A percentile compares a stretch with the other conserved stretches of the same genome.
Evolutionary conservation across 2,329 filamentous ascomycete genomes (phyloP).

Genomic region (Colletotrichum musicola): DNA sequence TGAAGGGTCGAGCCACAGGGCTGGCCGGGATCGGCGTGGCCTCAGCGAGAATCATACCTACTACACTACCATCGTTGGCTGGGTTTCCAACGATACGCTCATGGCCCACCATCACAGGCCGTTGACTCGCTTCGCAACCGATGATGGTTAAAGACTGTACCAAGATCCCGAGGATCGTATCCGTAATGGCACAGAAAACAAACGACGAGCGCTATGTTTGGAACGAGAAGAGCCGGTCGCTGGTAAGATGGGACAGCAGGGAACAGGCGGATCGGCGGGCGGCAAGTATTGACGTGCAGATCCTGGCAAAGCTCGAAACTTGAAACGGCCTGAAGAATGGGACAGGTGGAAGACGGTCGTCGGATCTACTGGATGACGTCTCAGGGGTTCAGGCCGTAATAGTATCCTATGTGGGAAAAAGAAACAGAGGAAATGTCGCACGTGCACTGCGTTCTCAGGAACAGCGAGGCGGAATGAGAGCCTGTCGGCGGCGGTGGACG

Average conservation of each 20-base stretch:
- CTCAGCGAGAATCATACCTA: too few species aligned
- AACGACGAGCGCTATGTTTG: too few species aligned
- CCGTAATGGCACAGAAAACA: too few species aligned
- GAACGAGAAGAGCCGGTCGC: neutral
- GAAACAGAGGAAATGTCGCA: neutral
- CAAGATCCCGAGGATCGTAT: too few species aligned
- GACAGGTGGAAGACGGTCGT: slow-evolving; percentile 13
- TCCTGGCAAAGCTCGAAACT: slow-evolving; percentile 22
- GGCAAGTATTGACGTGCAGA: slow-evolving; percentile 11
- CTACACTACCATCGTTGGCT: too few species aligned
- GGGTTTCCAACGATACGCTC: too few species aligned
- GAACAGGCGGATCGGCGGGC: slow-evolving; percentile 22
- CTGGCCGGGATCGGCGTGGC: too few species aligned
- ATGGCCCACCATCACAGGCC: too few species aligned
- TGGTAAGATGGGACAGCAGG: neutral
- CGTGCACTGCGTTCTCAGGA: slow-evolving; percentile 32
- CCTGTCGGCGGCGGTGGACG: slow-evolving; percentile 4
- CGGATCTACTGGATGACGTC: slow-evolving; percentile 6
- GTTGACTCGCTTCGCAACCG: too few species aligned
- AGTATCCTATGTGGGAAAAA: too few species aligned
- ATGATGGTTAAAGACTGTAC: too few species aligned
- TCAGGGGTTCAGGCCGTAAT: slow-evolving; percentile 24
- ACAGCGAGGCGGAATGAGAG: slow-evolving; percentile 6
- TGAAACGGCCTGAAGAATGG: slow-evolving; percentile 32
- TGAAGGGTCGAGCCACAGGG: too few species aligned